Evolutionary conservation across 106 monocot species (phyloP).

Genomic region (Apostasia ramifera): DNA sequence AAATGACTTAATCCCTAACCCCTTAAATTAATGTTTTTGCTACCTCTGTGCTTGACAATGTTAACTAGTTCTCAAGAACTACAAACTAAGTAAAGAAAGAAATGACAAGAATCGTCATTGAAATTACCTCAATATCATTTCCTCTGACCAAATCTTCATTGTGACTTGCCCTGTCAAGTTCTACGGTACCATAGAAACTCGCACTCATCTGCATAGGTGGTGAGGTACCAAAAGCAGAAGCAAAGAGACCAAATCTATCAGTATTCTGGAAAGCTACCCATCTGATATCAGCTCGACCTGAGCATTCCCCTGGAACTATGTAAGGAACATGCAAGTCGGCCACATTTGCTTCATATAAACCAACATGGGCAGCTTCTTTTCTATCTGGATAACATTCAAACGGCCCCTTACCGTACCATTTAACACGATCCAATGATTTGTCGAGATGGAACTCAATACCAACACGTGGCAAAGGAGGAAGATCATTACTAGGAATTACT

Average conservation of each 20-base stretch:
- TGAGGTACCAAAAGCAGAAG: constrained; percentile 51
- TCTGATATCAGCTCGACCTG: constrained; percentile 82
- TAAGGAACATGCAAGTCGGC: constrained; percentile 84
- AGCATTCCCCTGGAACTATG: constrained; percentile 72
- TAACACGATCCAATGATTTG: constrained; percentile 47
- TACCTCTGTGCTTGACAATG: too few species aligned
- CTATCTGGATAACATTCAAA: constrained; percentile 99
- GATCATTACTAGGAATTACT: constrained; percentile 49
- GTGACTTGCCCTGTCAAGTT: constrained; percentile 80
- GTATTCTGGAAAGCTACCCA: constrained; percentile 66
- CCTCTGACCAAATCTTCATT: constrained; percentile 72
- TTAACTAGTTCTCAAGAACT: too few species aligned
- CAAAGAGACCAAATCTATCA: constrained; percentile 63
- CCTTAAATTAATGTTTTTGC: too few species aligned
- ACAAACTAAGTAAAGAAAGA: too few species aligned
- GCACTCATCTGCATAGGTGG: constrained; percentile 97
- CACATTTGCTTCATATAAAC: constrained; percentile 56
- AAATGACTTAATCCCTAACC: too few species aligned
- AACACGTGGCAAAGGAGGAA: constrained; percentile 88
- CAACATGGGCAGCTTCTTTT: constrained; percentile 84
- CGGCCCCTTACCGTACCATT: constrained; percentile 90
- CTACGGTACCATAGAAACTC: constrained; percentile 60
- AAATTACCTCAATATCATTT: constrained; percentile 73
- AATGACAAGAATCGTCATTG: too few species aligned
- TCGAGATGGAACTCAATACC: constrained; percentile 63